A percentile compares a stretch with the other conserved stretches of the same genome.
Conservation (phyloP, 176 grass and related monocot genomes). For the Oryza punctata region DNA sequence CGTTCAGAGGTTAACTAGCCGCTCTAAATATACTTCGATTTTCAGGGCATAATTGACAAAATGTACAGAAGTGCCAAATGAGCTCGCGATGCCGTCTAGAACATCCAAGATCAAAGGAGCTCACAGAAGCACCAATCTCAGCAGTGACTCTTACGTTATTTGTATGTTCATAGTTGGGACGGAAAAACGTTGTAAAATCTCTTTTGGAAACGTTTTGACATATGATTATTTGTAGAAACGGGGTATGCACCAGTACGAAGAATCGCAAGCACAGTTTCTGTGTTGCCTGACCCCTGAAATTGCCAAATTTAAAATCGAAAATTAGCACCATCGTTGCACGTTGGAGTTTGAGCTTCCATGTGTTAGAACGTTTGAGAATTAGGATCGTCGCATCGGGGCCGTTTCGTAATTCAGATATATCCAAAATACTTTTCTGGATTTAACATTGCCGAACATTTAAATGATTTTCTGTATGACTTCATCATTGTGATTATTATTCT, state of each 20-base stretch:
- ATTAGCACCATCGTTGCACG: not conserved
- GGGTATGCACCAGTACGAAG: not conserved
- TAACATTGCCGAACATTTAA: not conserved
- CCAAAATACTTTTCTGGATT: not conserved
- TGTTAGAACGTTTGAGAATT: not conserved
- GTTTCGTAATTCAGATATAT: not conserved
- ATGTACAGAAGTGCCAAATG: slow-evolving; percentile 68
- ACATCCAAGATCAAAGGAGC: slow-evolving; percentile 16
- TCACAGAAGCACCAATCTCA: slow-evolving; percentile 1
- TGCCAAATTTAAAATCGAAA: not conserved
- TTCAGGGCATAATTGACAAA: slow-evolving; percentile 60
- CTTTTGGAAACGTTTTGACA: not conserved
- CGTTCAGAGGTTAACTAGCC: not conserved
- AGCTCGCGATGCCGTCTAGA: slow-evolving; percentile 1
- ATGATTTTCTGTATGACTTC: not conserved
- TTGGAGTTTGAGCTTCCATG: not conserved
- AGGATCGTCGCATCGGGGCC: not conserved
- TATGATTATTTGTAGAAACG: slow-evolving; percentile 11
- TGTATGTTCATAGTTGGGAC: slow-evolving; percentile 34
- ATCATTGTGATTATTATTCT: not conserved
- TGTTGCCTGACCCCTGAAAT: slow-evolving; percentile 17
- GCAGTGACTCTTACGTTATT: not conserved
- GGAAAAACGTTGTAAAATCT: slow-evolving; percentile 1
- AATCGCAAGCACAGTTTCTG: not conserved
- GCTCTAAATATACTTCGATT: slow-evolving; percentile 28